A percentile compares a stretch with the other conserved stretches of the same genome.
These are phyloP conservation scores for Pilasporangium apinafurcum DNA, from an alignment of 352 stramenopile species.

Conservation along the genomic window DNA sequence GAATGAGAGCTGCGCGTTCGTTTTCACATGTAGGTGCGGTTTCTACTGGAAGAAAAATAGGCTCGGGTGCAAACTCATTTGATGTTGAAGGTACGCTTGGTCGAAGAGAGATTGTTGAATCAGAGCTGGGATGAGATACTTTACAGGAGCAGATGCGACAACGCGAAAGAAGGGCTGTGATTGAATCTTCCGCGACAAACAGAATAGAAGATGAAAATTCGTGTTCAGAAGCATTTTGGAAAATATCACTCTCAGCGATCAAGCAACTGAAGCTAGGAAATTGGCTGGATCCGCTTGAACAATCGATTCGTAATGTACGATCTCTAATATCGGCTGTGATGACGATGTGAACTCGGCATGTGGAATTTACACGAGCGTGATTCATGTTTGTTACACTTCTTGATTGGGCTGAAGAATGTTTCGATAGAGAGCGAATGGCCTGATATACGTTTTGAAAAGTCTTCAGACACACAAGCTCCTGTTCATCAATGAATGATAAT, in stretches of 20 bases:
- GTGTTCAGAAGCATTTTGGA: background rate
- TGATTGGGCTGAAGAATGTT: background rate
- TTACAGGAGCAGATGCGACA: slow-evolving; percentile 16
- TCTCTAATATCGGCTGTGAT: background rate
- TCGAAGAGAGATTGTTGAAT: background rate
- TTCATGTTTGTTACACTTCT: background rate
- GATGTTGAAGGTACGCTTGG: no score
- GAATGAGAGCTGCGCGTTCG: background rate
- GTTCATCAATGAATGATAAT: slow-evolving; percentile 1
- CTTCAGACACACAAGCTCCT: background rate
- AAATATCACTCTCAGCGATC: no score
- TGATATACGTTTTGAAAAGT: background rate
- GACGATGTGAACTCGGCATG: background rate
- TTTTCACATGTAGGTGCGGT: slow-evolving; percentile 6
- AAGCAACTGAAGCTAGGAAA: no score
- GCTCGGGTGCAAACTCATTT: no score
- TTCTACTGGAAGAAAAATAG: no score
- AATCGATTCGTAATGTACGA: background rate
- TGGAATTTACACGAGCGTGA: background rate
- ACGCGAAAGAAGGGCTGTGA: slow-evolving; percentile 6
- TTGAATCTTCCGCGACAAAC: slow-evolving; percentile 1
- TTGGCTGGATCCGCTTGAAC: no score
- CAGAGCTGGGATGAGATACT: background rate
- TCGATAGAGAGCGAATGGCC: background rate
- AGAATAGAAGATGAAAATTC: slow-evolving; percentile 3